Evolutionary conservation across 768 basidiomycete species (phyloP).

Genomic region (Mycena rebaudengoi): DNA sequence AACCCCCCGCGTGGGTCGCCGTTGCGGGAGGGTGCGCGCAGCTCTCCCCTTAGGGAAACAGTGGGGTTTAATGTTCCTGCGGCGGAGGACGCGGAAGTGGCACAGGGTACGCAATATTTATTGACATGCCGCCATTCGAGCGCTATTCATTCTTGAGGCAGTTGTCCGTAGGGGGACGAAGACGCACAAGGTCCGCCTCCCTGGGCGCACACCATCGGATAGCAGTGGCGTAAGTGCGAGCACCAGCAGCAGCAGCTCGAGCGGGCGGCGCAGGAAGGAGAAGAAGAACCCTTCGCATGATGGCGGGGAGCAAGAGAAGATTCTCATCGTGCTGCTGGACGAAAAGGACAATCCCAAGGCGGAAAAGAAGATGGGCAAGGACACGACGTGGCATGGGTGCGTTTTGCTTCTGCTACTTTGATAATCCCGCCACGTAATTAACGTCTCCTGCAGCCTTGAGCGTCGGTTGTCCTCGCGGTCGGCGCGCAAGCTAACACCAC

Average conservation of each 20-base stretch:
- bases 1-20: slow-evolving; percentile 3
- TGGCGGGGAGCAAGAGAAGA: slow-evolving; percentile 13
- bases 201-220: slow-evolving; percentile 18
- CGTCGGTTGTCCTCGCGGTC: slow-evolving; percentile 12
- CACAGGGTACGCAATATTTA: too few relatives aligned
- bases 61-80: slow-evolving; percentile 11
- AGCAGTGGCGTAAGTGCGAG: slow-evolving; percentile 20
- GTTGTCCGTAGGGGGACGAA: too few relatives aligned
- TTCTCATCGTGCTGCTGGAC: slow-evolving; percentile 23
- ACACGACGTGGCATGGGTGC: slow-evolving; percentile 22
- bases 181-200: slow-evolving; percentile 7
- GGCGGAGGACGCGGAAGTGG: not conserved
- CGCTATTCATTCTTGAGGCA: too few relatives aligned
- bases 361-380: not conserved
- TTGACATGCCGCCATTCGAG: too few relatives aligned
- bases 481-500: not conserved
- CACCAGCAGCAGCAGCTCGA: slow-evolving; percentile 16
- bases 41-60: too few relatives aligned
- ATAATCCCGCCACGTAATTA: not conserved
- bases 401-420: not conserved
- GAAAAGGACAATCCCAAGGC: slow-evolving; percentile 11
- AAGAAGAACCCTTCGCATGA: not conserved
- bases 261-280: slow-evolving; percentile 1
- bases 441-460: slow-evolving; percentile 8
- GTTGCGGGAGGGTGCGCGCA: slow-evolving; percentile 16